phyloP scores from a whole-genome alignment of 2,329 filamentous ascomycete genomes.

The Claviceps monticola region DNA sequence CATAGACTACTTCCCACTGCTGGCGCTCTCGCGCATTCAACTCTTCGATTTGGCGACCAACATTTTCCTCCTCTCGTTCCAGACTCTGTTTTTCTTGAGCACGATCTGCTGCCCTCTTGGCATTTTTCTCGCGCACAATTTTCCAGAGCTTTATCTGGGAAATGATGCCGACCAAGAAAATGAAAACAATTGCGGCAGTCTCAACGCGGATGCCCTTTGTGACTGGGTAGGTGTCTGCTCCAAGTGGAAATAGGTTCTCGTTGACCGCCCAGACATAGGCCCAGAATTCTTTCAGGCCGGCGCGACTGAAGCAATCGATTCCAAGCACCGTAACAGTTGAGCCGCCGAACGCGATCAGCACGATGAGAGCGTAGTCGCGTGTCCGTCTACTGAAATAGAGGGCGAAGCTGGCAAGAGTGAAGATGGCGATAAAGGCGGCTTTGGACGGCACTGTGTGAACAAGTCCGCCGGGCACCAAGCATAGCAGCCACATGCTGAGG shows the following conservation, averaged over 20 bases:
- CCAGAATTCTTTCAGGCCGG: slow-evolving; percentile 96
- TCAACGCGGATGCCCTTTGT: slow-evolving; percentile 81
- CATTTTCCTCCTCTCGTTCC: slow-evolving; percentile 52
- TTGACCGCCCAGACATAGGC: slow-evolving; percentile 82
- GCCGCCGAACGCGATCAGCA: slow-evolving; percentile 64
- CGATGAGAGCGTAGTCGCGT: slow-evolving; percentile 63
- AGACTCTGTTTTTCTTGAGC: slow-evolving; percentile 39
- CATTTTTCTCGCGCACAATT: slow-evolving; percentile 51
- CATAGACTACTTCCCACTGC: slow-evolving; percentile 69
- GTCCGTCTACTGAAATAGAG: slow-evolving; percentile 70
- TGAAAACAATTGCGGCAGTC: slow-evolving; percentile 60
- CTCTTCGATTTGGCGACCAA: slow-evolving; percentile 53
- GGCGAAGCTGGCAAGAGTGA: slow-evolving; percentile 55
- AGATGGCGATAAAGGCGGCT: slow-evolving; percentile 59
- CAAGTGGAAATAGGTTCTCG: slow-evolving; percentile 61
- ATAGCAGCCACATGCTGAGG: slow-evolving; percentile 80
- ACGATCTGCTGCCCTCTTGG: slow-evolving; percentile 35
- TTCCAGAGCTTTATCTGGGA: slow-evolving; percentile 83
- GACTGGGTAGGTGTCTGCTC: slow-evolving; percentile 65
- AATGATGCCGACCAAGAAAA: slow-evolving; percentile 61
- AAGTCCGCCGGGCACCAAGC: slow-evolving; percentile 61
- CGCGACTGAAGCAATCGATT: slow-evolving; percentile 78
- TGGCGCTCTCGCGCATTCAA: slow-evolving; percentile 45
- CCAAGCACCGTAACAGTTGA: slow-evolving; percentile 69
- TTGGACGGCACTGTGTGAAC: slow-evolving; percentile 48